Evolutionary conservation across 2,329 filamentous ascomycete genomes (phyloP), one percentile per base, ranked within the genome.

Genomic region (Reticulascus tulasneorum): DNA sequence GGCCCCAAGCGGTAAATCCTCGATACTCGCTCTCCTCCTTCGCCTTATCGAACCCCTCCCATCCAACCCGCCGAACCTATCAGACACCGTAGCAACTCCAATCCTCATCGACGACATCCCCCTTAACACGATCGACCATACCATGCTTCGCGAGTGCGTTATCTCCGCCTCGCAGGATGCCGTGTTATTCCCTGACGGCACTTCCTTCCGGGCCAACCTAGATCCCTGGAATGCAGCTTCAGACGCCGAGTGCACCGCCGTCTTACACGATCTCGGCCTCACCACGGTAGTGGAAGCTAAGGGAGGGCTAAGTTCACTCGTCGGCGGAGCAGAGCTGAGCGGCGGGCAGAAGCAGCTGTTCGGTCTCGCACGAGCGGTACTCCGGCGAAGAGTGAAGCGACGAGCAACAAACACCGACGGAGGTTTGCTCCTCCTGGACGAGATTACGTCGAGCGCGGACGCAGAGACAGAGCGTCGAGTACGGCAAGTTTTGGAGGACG

Each of bases 301-400:
- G 4, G 17, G 25, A 11, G 34, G 26, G 8, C 16, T 37, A 8
- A 22, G 13, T 10, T 7, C 27, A 12, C 62, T 1, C 29, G 49
- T 62, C 64, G 15, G 57, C 66, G 4, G 63, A 71, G 7, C 59
- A n/a, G n/a, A 63, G 33, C 60, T 80, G 3, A 73, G 67, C 5
- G 68, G 72, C 22, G 81, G 81, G 0, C 79, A 84, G 51, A 70
- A 69, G 23, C 80, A 84, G 47, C 63, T 84, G 0, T 79, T 84
- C 47, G 78, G 72, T 45, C 63, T 84, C 2, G 79, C 74, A 0
- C 58, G 79, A 1, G 79, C 77, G 0, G 63, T 83, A n/a, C 53
- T 84, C 6, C 58, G 70, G 5, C 42, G 52, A 3, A 36, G 59
- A 15, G 59, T 70, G 6, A 35, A 16, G 8, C 16, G 7, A 12